Evolutionary conservation across 257 asterid species (phyloP).

Genomic region (Gardenia jasminoides): DNA sequence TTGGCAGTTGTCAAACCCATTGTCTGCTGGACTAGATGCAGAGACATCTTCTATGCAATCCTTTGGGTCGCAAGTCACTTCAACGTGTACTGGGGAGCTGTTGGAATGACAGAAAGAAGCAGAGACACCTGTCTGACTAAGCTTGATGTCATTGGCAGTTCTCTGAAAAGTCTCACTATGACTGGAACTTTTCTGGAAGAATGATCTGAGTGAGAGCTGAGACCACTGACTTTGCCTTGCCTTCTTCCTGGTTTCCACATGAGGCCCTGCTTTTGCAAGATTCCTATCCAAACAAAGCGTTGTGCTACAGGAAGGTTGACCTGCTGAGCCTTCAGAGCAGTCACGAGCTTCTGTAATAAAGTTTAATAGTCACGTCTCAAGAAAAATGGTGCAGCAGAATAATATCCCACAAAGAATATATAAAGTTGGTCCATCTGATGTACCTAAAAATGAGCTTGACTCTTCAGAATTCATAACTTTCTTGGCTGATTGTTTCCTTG

Average conservation of each 20-base stretch:
- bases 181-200: constrained; percentile 55
- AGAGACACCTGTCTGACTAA: constrained; percentile 36
- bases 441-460: constrained; percentile 40
- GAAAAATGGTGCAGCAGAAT: constrained; percentile 25
- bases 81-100: constrained; percentile 27
- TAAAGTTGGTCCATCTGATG: not conserved
- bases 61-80: constrained; percentile 29
- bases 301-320: constrained; percentile 26
- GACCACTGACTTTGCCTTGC: constrained; percentile 55
- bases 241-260: constrained; percentile 51
- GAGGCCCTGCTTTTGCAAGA: constrained; percentile 31
- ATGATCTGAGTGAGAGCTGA: constrained; percentile 86
- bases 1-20: constrained; percentile 26
- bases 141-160: constrained; percentile 34
- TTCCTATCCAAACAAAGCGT: constrained; percentile 26
- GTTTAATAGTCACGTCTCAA: constrained; percentile 23
- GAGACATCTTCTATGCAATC: constrained; percentile 30
- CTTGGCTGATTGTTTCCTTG: constrained; percentile 53
- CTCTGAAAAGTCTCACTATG: constrained; percentile 24
- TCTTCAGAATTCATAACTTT: constrained; percentile 38
- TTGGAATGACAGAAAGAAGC: constrained; percentile 29
- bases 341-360: constrained; percentile 27
- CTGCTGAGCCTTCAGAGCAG: constrained; percentile 22
- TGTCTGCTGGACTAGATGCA: constrained; percentile 32
- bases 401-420: no score